A percentile compares a stretch with the other conserved stretches of the same genome.
These are phyloP conservation scores for Paramecium pentaurelia DNA, from an alignment of 73 alveolate species.

Conservation along the genomic window DNA sequence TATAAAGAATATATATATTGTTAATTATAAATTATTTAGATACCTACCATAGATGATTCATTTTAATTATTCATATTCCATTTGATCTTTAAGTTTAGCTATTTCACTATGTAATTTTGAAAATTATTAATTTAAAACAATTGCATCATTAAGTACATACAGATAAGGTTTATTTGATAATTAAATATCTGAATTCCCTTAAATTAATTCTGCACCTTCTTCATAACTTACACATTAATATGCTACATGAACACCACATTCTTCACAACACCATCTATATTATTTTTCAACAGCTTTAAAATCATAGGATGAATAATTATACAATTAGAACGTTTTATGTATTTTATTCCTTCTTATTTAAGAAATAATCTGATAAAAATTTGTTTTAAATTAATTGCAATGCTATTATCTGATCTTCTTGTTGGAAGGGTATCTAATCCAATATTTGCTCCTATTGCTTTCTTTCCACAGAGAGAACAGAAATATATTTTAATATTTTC, in stretches of 20 bases:
- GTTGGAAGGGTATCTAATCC: constrained; percentile 5
- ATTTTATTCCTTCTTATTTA: neutral
- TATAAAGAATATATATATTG: neutral
- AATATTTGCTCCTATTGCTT: constrained; percentile 11
- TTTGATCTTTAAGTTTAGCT: constrained; percentile 7
- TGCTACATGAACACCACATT: constrained; percentile 48
- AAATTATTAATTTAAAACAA: constrained; percentile 20
- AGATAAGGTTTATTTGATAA: constrained; percentile 35
- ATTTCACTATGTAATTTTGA: constrained; percentile 42
- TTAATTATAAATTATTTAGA: neutral
- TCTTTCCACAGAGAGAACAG: constrained; percentile 42
- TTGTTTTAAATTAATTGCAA: constrained; percentile 23
- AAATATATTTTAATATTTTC: constrained; percentile 28
- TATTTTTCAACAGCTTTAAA: neutral
- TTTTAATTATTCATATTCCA: constrained; percentile 31
- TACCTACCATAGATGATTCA: neutral
- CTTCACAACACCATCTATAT: constrained; percentile 46
- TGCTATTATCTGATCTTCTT: constrained; percentile 28
- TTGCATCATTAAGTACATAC: constrained; percentile 25
- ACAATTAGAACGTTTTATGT: neutral
- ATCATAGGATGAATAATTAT: neutral
- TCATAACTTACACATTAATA: constrained; percentile 22
- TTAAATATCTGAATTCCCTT: neutral
- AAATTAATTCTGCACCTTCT: neutral
- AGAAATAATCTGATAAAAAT: neutral